Conservation (phyloP, 1,139 yeast genomes). For the Sugiyamaella paludigena region DNA sequence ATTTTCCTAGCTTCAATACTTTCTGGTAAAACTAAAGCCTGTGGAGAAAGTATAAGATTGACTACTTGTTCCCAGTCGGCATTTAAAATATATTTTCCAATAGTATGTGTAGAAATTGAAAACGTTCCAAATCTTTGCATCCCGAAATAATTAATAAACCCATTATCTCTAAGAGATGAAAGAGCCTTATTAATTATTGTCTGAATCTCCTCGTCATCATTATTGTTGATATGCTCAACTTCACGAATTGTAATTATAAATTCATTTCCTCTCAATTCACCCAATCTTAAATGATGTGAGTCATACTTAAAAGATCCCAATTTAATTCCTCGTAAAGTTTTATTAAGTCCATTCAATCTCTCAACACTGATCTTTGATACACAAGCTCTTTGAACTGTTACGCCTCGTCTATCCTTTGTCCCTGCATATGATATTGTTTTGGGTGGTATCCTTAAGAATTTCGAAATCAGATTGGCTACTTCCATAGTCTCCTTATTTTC, state of each 20-base stretch:
- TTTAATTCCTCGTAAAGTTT: slow-evolving; percentile 66
- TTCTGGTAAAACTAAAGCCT: slow-evolving; percentile 77
- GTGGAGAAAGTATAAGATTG: slow-evolving; percentile 76
- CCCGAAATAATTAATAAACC: slow-evolving; percentile 92
- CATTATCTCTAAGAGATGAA: slow-evolving; percentile 57
- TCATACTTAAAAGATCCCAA: slow-evolving; percentile 77
- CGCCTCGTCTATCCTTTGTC: slow-evolving; percentile 94
- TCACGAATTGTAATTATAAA: slow-evolving; percentile 81
- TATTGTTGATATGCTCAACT: slow-evolving; percentile 39
- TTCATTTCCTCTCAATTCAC: slow-evolving; percentile 85
- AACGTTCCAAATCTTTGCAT: slow-evolving; percentile 98
- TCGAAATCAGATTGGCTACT: slow-evolving; percentile 71
- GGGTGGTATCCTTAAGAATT: slow-evolving; percentile 68
- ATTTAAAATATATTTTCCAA: slow-evolving; percentile 70
- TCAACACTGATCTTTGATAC: slow-evolving; percentile 72
- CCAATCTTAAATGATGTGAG: slow-evolving; percentile 63
- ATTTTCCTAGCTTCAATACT: slow-evolving; percentile 76
- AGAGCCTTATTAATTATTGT: slow-evolving; percentile 55
- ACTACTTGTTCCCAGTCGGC: slow-evolving; percentile 80
- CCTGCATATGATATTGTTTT: slow-evolving; percentile 81
- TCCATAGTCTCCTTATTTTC: slow-evolving; percentile 98
- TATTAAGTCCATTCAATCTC: slow-evolving; percentile 72
- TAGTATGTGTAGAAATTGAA: slow-evolving; percentile 81
- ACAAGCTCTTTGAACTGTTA: slow-evolving; percentile 82
- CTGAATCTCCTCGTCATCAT: slow-evolving; percentile 37